Evolutionary conservation across 495 filamentous ascomycete species (phyloP), one percentile per base, ranked within the genome.

Genomic region (Aspergillus panamensis): DNA sequence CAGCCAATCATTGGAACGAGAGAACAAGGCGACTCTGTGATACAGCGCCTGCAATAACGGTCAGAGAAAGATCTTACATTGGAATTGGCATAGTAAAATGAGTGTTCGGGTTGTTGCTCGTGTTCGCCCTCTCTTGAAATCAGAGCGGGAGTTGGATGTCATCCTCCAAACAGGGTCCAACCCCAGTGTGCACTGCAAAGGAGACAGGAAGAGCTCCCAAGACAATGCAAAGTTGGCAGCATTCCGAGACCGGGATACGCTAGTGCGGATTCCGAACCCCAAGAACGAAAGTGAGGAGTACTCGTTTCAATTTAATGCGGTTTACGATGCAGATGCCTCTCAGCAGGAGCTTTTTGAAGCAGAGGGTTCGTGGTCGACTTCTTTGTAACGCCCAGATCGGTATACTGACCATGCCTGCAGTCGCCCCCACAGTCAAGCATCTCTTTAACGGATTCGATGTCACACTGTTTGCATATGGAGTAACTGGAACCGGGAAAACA

Each of bases 401-500:
- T 19, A 62, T 64, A 55, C 64, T 78, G 55, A 74, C 58, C 30
- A 31, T 31, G n/a, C 8, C 20, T 1, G 50, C 55, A 89, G 86
- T 90, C n/a, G 72, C 84, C 4, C 85, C 87, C 0, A 88, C 89
- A 35, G 77, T 96, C 33, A 96, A 96, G 64, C 87, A 96, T 54
- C 84, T 98, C 6, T 96, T 98, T 76, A 87, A 90, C 69, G 94
- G 94, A 51, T 86, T 91, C 62, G 94, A 98, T 70, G 86, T 96
- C 25, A 96, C 92, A 2, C 81, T 97, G 50, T 98, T 98, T 67
- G 93, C 94, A 39, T 97, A 98, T 65, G 94, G 94, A 39, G 90
- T 92, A 19, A 97, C 94, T 1, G 94, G 94, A 20, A 96, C 91
- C 0, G 94, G 94, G 20, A 98, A 98, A 73, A 98, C 94, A 50